These are phyloP conservation scores for Chaetomium fimeti DNA, from an alignment of 495 filamentous ascomycete species.

Conservation along the genomic window DNA sequence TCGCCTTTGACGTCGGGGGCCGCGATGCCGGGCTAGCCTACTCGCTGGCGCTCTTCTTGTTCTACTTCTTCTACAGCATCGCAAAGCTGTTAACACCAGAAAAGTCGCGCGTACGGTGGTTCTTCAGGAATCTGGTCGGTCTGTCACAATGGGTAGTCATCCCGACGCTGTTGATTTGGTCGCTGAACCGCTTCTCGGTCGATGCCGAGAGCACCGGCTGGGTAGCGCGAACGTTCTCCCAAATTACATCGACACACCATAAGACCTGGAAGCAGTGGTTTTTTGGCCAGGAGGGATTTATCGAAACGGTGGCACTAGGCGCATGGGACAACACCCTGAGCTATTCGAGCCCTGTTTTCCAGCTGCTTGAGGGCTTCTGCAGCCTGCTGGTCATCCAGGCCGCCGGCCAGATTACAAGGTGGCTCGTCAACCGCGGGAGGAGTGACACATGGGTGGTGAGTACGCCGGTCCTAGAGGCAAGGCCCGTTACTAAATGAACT, in stretches of 20 bases:
- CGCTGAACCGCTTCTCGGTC: conserved; percentile 87
- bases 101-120: conserved; percentile 68
- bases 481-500: neutral
- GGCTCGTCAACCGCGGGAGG: conserved; percentile 85
- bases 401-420: conserved; percentile 89
- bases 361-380: conserved; percentile 93
- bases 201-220: conserved; percentile 73
- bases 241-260: conserved; percentile 49
- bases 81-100: conserved; percentile 80
- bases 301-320: conserved; percentile 76
- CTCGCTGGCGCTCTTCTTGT: conserved; percentile 78
- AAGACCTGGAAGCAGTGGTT: conserved; percentile 76
- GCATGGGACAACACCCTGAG: conserved; percentile 85
- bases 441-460: conserved; percentile 97
- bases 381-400: conserved; percentile 94
- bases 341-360: conserved; percentile 94
- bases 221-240: conserved; percentile 76
- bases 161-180: conserved; percentile 86
- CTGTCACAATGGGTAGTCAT: conserved; percentile 80
- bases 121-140: conserved; percentile 61
- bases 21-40: conserved; percentile 90
- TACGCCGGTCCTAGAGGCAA: conserved; percentile 15
- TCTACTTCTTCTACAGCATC: conserved; percentile 85
- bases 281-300: conserved; percentile 72
- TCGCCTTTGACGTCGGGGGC: conserved; percentile 96